These are phyloP conservation scores for Saccharomycopsis lassenensis DNA, from an alignment of 805 yeast genomes.

Conservation along the genomic window DNA sequence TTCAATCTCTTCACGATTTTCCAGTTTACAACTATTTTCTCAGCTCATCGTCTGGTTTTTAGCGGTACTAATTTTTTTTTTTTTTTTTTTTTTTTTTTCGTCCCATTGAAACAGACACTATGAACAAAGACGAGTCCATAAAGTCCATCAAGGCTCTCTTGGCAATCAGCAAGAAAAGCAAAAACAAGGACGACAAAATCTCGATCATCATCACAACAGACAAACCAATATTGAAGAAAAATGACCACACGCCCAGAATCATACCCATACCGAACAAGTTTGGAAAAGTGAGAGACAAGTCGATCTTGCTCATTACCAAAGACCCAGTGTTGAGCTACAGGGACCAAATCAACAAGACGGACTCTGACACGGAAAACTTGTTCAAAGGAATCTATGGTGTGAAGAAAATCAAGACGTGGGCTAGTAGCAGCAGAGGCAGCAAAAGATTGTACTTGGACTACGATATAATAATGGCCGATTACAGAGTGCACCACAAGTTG, in stretches of 20 bases:
- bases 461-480: constrained; percentile 61
- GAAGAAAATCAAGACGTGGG: constrained; percentile 40
- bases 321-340: constrained; percentile 58
- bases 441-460: constrained; percentile 44
- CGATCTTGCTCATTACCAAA: constrained; percentile 55
- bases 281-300: constrained; percentile 35
- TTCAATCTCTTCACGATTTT: no score
- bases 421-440: constrained; percentile 33
- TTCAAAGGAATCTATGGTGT: constrained; percentile 54
- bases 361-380: constrained; percentile 45
- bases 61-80: no score
- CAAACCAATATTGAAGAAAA: constrained; percentile 31
- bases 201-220: constrained; percentile 36
- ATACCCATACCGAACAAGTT: constrained; percentile 35
- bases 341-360: constrained; percentile 35
- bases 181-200: background rate
- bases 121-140: background rate
- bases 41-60: no score
- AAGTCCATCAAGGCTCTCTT: constrained; percentile 2
- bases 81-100: no score
- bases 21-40: no score
- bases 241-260: constrained; percentile 46
- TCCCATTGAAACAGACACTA: background rate
- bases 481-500: constrained; percentile 50
- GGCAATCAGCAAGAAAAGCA: constrained; percentile 2